phyloP scores from a whole-genome alignment of 345 rosid species.

The Leavenworthia alabamica region DNA sequence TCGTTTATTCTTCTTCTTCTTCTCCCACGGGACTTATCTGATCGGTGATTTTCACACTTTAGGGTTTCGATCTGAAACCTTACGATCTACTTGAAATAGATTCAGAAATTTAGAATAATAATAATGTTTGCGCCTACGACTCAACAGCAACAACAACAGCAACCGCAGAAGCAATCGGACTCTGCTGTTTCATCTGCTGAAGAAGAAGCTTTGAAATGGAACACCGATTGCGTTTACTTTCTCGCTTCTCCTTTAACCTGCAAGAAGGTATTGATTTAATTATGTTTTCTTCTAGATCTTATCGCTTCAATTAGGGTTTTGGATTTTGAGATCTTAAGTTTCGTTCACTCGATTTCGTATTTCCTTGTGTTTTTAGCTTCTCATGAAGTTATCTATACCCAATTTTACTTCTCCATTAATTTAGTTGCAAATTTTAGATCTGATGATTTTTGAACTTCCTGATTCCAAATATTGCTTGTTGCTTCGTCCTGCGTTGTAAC shows the following conservation, averaged over 20 bases:
- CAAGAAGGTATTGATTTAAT: constrained; percentile 62
- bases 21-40: constrained; percentile 9
- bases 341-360: neutral
- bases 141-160: constrained; percentile 34
- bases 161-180: constrained; percentile 30
- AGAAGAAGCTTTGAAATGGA: constrained; percentile 81
- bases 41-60: neutral
- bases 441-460: constrained; percentile 1
- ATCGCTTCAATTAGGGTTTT: constrained; percentile 35
- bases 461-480: neutral
- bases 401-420: neutral
- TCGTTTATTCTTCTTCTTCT: too few species aligned
- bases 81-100: constrained; percentile 5
- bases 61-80: constrained; percentile 27
- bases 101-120: constrained; percentile 13
- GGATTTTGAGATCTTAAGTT: constrained; percentile 22
- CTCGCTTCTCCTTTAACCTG: constrained; percentile 95
- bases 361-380: too few species aligned
- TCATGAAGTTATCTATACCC: too few species aligned
- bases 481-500: neutral
- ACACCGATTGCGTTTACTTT: constrained; percentile 93
- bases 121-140: constrained; percentile 56
- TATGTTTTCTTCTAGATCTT: neutral
- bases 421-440: constrained; percentile 12
- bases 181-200: constrained; percentile 35